Evolutionary conservation across 1,284 basidiomycete genomes (phyloP), one percentile per base, ranked within the genome.

Genomic region (Sanghuangporus weigelae): DNA sequence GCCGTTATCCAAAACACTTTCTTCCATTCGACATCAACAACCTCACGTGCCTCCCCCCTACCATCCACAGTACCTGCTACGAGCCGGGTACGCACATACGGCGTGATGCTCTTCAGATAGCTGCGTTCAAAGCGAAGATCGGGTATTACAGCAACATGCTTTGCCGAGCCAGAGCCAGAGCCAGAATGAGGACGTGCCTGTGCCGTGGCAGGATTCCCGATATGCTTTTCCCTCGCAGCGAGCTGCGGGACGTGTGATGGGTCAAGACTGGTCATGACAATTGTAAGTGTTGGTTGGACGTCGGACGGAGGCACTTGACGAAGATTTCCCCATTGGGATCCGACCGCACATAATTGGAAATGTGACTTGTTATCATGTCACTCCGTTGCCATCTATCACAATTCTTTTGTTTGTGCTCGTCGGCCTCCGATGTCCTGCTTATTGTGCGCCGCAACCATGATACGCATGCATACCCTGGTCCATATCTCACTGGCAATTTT

Each of bases 71-170:
- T 64, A 42, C 67, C 65, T 10, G 56, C 14, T 4, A 66, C 60
- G 21, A 69, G 72, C 62, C 73, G 73, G 58, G 84, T 70, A 54
- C 79, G 77, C 55, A 88, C 74, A 68, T 81, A 84, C n/a, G 77
- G 77, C 40, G 76, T 77, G 66, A 89, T 78, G 67, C 84, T 85
- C 65, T 79, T 79, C 63, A 89, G 68, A 71, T 87, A 91, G 62
- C 82, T 84, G 61, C 83, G 79, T 69, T 91, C 89, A 74, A 89
- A 90, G 19, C 89, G 86, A 51, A 90, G 74, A 71, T 91, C 89
- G 36, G 88, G 87, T 57, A 87, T 84, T 44, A 71, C 69, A 39
- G 79, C 78, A n/a, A 54, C 53, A 35, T 73, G 78, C 14, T 66
- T 63, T 8, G 44, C 16, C 3, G 44, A n/a, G 21, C 55, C 60